Evolutionary conservation across 2,329 filamentous ascomycete genomes (phyloP), one percentile per base, ranked within the genome.

Genomic region (Helotiales sp.): DNA sequence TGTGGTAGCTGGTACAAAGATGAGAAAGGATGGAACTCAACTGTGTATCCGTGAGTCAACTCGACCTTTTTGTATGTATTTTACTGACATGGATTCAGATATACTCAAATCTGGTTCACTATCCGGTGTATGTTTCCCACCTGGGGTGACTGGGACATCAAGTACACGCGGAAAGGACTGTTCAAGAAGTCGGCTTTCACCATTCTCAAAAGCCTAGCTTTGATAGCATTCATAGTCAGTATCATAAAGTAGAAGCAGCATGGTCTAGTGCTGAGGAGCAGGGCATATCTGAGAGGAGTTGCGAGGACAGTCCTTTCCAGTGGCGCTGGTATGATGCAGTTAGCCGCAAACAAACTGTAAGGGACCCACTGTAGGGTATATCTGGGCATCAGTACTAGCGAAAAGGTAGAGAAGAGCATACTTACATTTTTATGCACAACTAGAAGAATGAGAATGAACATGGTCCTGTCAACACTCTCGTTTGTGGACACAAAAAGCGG

Each of bases 91-190:
- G 76, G 20, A 34, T 28, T 28, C 11, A 84, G 82, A 40, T 84
- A 81, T 70, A 80, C 80, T 1, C 85, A 87, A 74, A 75, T 86
- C 45, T 80, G 84, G 71, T 86, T 85, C 72, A 80, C 77, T 61
- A 75, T 82, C 22, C 76, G 82, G 11, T 86, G 83, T 75, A 80
- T 79, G 68, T 87, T 86, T 69, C 84, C 84, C 2, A 80, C 78
- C 26, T 87, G 83, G 82, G 77, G 71, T n/a, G 80, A 87, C 68
- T 87, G 85, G 85, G 79, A 82, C 20, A 80, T 84, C 17, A 78
- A 77, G 40, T 84, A 84, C 63, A 87, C 85, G 1, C 71, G 69
- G 10, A 84, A 83, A 69, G 85, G 85, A 0, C 70, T 80, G 0
- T 52, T 76, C 11, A 79, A 78, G 67, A 77, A 73, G 26, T 43